phyloP scores from a whole-genome alignment of 441 rosid species.

The Metrosideros polymorpha region DNA sequence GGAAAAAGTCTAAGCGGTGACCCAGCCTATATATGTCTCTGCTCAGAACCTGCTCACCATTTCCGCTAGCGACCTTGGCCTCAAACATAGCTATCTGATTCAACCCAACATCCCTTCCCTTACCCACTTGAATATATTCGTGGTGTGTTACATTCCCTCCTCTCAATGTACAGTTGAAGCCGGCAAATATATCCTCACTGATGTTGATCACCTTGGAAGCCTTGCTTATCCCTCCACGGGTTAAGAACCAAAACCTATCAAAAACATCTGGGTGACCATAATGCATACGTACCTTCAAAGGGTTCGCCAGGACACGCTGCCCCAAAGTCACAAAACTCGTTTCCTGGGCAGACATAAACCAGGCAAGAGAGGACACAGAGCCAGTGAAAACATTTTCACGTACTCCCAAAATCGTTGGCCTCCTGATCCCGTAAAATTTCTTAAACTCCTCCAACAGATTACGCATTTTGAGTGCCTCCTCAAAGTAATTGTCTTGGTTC shows the following conservation, averaged over 20 bases:
- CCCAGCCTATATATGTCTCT: conserved; percentile 13
- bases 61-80: conserved; percentile 14
- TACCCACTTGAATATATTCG: conserved; percentile 16
- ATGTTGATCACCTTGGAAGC: conserved; percentile 11
- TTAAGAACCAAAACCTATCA: conserved; percentile 13
- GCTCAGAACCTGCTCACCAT: conserved; percentile 14
- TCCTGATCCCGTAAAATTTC: conserved; percentile 3
- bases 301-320: conserved; percentile 11
- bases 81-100: conserved; percentile 12
- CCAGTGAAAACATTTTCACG: conserved; percentile 15
- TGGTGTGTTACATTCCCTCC: conserved; percentile 16
- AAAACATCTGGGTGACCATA: conserved; percentile 14
- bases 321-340: conserved; percentile 8
- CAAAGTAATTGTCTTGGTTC: conserved; percentile 19
- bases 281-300: conserved; percentile 16
- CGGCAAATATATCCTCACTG: conserved; percentile 17
- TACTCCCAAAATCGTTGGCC: conserved; percentile 9
- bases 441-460: conserved; percentile 10
- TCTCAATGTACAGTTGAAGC: conserved; percentile 13
- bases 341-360: conserved; percentile 18
- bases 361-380: conserved; percentile 14
- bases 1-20: conserved; percentile 10
- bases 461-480: conserved; percentile 17
- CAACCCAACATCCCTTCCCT: conserved; percentile 18
- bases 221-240: conserved; percentile 14